phyloP scores from a whole-genome alignment of 345 rosid species.

The Pugionium cornutum region DNA sequence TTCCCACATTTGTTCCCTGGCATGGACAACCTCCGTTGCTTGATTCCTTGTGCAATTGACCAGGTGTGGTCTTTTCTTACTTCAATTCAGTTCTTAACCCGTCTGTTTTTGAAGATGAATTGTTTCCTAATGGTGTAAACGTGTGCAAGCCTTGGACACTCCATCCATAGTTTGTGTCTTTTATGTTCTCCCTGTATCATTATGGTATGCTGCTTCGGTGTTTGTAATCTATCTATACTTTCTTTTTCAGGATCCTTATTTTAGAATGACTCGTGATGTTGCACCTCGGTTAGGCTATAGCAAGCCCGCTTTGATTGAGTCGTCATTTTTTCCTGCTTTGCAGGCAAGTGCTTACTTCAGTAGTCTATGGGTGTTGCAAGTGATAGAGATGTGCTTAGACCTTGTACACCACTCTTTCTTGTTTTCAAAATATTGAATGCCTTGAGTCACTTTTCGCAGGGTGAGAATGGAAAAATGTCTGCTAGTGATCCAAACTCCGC shows the following conservation, averaged over 20 bases:
- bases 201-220: not conserved
- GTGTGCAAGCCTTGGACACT: no score
- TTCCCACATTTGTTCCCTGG: constrained; percentile 87
- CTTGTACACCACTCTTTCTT: not conserved
- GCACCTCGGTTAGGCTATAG: constrained; percentile 92
- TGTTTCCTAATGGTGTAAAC: no score
- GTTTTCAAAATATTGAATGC: constrained; percentile 7
- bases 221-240: not conserved
- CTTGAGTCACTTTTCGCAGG: constrained; percentile 49
- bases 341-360: constrained; percentile 51
- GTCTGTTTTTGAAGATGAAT: no score
- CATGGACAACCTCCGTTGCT: constrained; percentile 69
- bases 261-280: constrained; percentile 95
- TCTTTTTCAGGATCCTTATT: constrained; percentile 84
- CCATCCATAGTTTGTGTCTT: no score
- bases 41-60: constrained; percentile 96
- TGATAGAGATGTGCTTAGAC: constrained; percentile 5
- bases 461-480: constrained; percentile 94
- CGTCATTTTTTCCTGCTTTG: constrained; percentile 75
- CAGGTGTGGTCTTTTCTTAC: constrained; percentile 53
- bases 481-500: constrained; percentile 98
- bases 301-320: constrained; percentile 90
- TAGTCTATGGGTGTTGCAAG: not conserved
- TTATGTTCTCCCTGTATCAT: no score
- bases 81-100: not conserved